Evolutionary conservation across 345 rosid genomes (phyloP), one percentile per base, ranked within the genome.

Genomic region (Pugionium cornutum): DNA sequence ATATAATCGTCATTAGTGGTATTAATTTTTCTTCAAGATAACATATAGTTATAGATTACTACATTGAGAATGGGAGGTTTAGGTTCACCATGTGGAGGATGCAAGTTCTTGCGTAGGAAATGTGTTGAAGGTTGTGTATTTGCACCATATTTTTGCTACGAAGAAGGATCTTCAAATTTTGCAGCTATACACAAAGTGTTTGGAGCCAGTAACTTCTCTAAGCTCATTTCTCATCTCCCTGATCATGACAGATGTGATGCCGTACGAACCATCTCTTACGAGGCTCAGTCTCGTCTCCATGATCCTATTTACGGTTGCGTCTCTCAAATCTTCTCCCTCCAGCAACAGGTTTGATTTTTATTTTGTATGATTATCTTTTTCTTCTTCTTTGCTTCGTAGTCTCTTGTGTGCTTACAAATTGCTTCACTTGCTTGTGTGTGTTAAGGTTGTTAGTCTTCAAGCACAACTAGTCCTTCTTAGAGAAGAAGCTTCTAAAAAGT

Each of bases 271-370:
- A 92, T 87, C 82, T 82, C 96, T 3, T 92, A 89, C 69, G 97
- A 92, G 78, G 97, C 98, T 76, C 97, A 87, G 69, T 94, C 98
- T 37, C 82, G 98, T 73, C 94, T 92, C 61, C 97, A 84, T 58
- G 97, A 92, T 72, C 97, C 98, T 58, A 83, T 92, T 25, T 87
- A 92, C 63, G 98, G 98, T 45, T 92, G 98, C 41, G 97, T 92
- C 66, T 86, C 98, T 1, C 98, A 92, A 62, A 89, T 92, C 81
- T 89, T 92, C 67, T 89, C 98, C 54, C 94, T 92, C 49, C 97
- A 89, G 43, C 96, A 92, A 53, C 94, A 92, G 97, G 98, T 92
- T 67, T 34, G 36, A 3, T 34, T 1, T 18, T 18, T 18, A 18
- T 18, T 18, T 18, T 18, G 18, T 18, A 18, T 18, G 18, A 18